Evolutionary conservation across 1,139 yeast genomes (phyloP).

Genomic region (Candida freyschussii): DNA sequence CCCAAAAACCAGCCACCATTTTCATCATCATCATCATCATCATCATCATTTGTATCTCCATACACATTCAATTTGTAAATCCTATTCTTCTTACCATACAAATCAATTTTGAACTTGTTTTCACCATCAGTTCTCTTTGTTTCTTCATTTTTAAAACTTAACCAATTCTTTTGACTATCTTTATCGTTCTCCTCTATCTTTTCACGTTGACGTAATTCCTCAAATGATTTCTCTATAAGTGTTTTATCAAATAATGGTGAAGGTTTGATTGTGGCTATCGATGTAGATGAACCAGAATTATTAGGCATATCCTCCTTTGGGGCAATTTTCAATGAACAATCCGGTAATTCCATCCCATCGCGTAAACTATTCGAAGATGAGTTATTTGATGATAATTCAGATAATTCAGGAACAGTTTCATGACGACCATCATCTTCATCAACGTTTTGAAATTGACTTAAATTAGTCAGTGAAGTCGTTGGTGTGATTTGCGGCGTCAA

Average conservation of each 20-base stretch:
- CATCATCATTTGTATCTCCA: slow-evolving; percentile 16
- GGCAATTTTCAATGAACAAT: not conserved
- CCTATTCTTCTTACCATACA: slow-evolving; percentile 23
- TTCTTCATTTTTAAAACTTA: slow-evolving; percentile 5
- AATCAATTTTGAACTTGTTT: slow-evolving; percentile 22
- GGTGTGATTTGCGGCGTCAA: slow-evolving; percentile 3
- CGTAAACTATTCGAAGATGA: slow-evolving; percentile 21
- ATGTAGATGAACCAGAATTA: slow-evolving; percentile 5
- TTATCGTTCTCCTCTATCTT: slow-evolving; percentile 1
- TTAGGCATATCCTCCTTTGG: no score
- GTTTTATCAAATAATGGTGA: slow-evolving; percentile 20
- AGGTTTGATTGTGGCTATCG: slow-evolving; percentile 9
- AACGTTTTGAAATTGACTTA: slow-evolving; percentile 18
- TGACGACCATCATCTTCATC: slow-evolving; percentile 25
- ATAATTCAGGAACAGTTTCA: slow-evolving; percentile 20
- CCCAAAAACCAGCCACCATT: slow-evolving; percentile 22
- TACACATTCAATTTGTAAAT: slow-evolving; percentile 21
- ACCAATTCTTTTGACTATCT: slow-evolving; percentile 12
- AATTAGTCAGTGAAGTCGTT: slow-evolving; percentile 1
- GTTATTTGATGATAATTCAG: slow-evolving; percentile 23
- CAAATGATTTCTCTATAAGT: slow-evolving; percentile 21
- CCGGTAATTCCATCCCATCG: no score
- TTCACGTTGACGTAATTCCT: slow-evolving; percentile 8
- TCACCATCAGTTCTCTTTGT: not conserved
- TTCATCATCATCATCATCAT: slow-evolving; percentile 6